Evolutionary conservation across 1,139 yeast genomes (phyloP).

Genomic region (Suhomyces bribrorum): DNA sequence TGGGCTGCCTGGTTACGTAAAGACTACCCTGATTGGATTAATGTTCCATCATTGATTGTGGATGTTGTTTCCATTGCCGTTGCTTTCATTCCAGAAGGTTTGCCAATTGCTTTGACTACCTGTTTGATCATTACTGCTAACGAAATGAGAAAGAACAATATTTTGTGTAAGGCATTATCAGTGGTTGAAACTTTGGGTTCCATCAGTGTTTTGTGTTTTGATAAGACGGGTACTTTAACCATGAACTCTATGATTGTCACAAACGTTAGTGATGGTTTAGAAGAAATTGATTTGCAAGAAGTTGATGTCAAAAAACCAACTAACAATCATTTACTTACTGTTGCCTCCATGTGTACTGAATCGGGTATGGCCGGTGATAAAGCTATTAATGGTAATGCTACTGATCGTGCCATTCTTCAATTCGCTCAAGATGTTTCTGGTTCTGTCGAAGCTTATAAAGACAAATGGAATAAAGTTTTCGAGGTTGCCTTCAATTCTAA

Average conservation of each 20-base stretch:
- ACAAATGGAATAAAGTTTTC: constrained; percentile 25
- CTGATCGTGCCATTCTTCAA: constrained; percentile 47
- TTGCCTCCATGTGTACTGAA: constrained; percentile 45
- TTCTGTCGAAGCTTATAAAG: constrained; percentile 13
- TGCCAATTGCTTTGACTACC: constrained; percentile 38
- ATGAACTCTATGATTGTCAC: constrained; percentile 36
- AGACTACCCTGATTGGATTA: constrained; percentile 34
- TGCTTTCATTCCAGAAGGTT: constrained; percentile 39
- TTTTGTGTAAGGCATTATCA: constrained; percentile 33
- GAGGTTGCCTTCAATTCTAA: constrained; percentile 50
- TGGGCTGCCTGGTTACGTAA: constrained; percentile 50
- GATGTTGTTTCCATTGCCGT: constrained; percentile 36
- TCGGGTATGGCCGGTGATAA: constrained; percentile 30
- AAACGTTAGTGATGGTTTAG: constrained; percentile 24
- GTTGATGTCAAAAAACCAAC: constrained; percentile 6
- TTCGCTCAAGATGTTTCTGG: constrained; percentile 30
- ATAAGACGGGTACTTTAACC: constrained; percentile 41
- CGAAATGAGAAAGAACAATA: constrained; percentile 30
- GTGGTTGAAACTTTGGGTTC: constrained; percentile 39
- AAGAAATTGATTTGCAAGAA: constrained; percentile 15
- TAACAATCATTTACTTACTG: constrained; percentile 21
- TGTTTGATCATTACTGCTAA: constrained; percentile 35
- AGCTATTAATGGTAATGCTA: constrained; percentile 47
- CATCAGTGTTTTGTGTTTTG: constrained; percentile 36
- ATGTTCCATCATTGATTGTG: constrained; percentile 33